Conservation (phyloP, 768 basidiomycete genomes). For the Hygrocybe punicea region DNA sequence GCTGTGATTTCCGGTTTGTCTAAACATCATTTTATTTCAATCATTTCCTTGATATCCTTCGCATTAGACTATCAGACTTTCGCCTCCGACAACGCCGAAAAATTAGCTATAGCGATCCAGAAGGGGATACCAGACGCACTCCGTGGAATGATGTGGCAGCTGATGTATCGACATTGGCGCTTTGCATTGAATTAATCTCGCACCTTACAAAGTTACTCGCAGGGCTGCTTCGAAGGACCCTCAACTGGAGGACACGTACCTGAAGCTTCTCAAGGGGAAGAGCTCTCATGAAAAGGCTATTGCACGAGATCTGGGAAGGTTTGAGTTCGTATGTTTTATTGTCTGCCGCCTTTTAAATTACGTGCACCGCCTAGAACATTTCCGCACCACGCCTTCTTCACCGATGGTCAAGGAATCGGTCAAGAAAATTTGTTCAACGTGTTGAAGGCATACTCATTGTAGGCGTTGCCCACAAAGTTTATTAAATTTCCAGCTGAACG, state of each 20-base stretch:
- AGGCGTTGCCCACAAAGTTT: conserved; percentile 25
- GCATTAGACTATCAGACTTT: conserved; percentile 79
- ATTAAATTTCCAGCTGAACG: conserved; percentile 9
- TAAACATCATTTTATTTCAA: not conserved
- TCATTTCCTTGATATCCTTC: conserved; percentile 1
- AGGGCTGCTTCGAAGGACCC: conserved; percentile 94
- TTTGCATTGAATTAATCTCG: not conserved
- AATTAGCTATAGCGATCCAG: conserved; percentile 86
- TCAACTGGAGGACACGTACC: conserved; percentile 79
- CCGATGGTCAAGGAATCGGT: conserved; percentile 88
- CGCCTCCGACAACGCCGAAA: conserved; percentile 72
- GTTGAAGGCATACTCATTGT: conserved; percentile 94
- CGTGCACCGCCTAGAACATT: conserved; percentile 63
- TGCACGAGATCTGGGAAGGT: conserved; percentile 85
- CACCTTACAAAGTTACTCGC: conserved; percentile 11
- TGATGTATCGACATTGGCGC: conserved; percentile 57
- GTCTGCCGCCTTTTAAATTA: conserved; percentile 8
- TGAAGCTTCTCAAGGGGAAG: conserved; percentile 73
- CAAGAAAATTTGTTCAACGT: conserved; percentile 98
- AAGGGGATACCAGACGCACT: conserved; percentile 83
- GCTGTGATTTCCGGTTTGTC: conserved; percentile 77
- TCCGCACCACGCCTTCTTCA: conserved; percentile 95
- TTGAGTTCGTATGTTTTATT: conserved; percentile 10
- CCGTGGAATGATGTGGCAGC: conserved; percentile 94
- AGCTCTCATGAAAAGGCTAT: conserved; percentile 95